phyloP scores from a whole-genome alignment of 2,329 filamentous ascomycete genomes.

The Aspergillus quadricinctus region DNA sequence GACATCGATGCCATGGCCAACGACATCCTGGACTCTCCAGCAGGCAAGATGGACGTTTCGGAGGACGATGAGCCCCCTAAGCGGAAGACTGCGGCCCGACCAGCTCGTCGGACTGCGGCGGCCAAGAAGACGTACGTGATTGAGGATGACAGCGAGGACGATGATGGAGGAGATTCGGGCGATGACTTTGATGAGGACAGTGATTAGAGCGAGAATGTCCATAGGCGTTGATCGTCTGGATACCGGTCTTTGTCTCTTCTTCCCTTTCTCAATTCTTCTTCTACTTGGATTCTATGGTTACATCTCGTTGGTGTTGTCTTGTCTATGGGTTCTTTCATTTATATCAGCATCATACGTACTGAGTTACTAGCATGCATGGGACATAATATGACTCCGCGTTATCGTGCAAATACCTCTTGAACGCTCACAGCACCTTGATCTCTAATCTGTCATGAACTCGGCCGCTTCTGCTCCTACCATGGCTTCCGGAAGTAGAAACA shows the following conservation, averaged over 20 bases:
- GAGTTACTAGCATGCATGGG: background rate
- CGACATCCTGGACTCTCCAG: slow-evolving; percentile 43
- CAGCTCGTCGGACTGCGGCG: slow-evolving; percentile 38
- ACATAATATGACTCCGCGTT: background rate
- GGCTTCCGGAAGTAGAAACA: too few species aligned
- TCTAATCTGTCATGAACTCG: background rate
- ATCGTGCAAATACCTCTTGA: background rate
- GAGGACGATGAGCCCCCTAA: slow-evolving; percentile 29
- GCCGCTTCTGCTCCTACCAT: too few species aligned
- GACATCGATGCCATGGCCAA: slow-evolving; percentile 47
- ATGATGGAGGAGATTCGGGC: slow-evolving; percentile 28
- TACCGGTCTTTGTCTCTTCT: background rate
- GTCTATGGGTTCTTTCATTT: background rate
- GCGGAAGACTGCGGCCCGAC: slow-evolving; percentile 31
- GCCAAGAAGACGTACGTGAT: slow-evolving; percentile 42
- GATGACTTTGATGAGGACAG: slow-evolving; percentile 40
- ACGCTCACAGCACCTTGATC: background rate
- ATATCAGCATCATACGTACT: background rate
- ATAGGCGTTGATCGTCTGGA: slow-evolving; percentile 14
- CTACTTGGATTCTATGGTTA: background rate
- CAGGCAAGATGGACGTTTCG: slow-evolving; percentile 42
- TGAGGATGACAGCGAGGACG: slow-evolving; percentile 37
- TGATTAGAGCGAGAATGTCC: slow-evolving; percentile 18
- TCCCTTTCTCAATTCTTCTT: background rate
- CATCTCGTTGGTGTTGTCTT: background rate